Conservation (phyloP, 1,284 basidiomycete genomes). For the Baeospora myosura region DNA sequence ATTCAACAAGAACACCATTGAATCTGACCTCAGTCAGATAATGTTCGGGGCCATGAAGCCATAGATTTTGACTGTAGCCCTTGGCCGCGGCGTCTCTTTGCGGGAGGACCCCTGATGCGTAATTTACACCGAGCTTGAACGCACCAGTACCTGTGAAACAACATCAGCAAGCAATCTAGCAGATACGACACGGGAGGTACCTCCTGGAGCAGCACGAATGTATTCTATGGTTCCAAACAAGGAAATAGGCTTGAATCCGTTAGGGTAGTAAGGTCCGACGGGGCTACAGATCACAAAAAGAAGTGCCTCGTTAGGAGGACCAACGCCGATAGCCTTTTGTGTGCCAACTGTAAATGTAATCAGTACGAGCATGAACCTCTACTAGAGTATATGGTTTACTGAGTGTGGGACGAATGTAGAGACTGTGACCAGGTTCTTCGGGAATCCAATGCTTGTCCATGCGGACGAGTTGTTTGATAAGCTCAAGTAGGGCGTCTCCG, state of each 20-base stretch:
- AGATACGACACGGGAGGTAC: slow-evolving; percentile 29
- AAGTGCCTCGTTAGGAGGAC: slow-evolving; percentile 82
- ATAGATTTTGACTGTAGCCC: slow-evolving; percentile 93
- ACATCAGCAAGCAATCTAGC: background rate
- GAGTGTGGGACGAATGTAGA: slow-evolving; percentile 83
- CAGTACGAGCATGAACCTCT: background rate
- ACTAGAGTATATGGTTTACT: slow-evolving; percentile 38
- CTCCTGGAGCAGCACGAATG: slow-evolving; percentile 85
- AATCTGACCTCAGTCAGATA: slow-evolving; percentile 65
- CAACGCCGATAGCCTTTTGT: slow-evolving; percentile 82
- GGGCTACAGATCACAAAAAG: slow-evolving; percentile 93
- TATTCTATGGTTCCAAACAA: slow-evolving; percentile 89
- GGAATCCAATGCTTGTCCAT: slow-evolving; percentile 94
- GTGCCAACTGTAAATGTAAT: slow-evolving; percentile 66
- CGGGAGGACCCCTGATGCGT: slow-evolving; percentile 84
- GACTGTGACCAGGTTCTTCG: slow-evolving; percentile 78
- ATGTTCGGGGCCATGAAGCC: slow-evolving; percentile 87
- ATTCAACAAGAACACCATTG: background rate
- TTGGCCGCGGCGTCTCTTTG: slow-evolving; percentile 78
- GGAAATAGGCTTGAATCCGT: slow-evolving; percentile 93
- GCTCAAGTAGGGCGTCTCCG: slow-evolving; percentile 69
- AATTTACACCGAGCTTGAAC: slow-evolving; percentile 90
- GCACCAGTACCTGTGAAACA: slow-evolving; percentile 65
- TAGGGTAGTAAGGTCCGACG: slow-evolving; percentile 91
- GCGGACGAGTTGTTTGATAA: slow-evolving; percentile 86